Evolutionary conservation across 495 filamentous ascomycete genomes (phyloP).

Genomic region (Hamigera avellanea): DNA sequence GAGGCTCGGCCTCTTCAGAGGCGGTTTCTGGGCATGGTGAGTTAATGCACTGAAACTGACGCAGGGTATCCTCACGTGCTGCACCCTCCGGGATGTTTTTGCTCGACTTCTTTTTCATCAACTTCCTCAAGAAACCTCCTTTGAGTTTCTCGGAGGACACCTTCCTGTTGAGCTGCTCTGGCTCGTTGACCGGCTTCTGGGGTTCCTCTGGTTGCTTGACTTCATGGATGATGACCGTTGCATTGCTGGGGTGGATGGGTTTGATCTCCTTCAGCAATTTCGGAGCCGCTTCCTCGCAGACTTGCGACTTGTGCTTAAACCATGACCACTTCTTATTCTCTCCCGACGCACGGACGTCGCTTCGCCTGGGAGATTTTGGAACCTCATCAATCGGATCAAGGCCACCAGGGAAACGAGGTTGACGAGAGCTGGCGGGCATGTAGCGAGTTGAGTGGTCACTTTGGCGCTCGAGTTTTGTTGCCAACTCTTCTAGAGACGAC

Average conservation of each 20-base stretch:
- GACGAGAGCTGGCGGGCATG: slow-evolving; percentile 11
- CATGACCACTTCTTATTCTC: slow-evolving; percentile 52
- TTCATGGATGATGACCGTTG: slow-evolving; percentile 17
- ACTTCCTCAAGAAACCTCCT: slow-evolving; percentile 18
- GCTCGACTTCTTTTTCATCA: slow-evolving; percentile 21
- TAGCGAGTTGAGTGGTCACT: background rate
- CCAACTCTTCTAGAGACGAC: background rate
- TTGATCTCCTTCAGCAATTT: slow-evolving; percentile 8
- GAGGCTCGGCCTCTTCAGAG: background rate
- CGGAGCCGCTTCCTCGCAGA: slow-evolving; percentile 14
- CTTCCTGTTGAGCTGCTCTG: slow-evolving; percentile 5
- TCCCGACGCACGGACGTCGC: slow-evolving; percentile 11
- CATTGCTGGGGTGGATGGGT: slow-evolving; percentile 14
- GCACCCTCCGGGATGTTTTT: slow-evolving; percentile 8
- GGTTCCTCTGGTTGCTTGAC: slow-evolving; percentile 2
- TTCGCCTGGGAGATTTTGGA: slow-evolving; percentile 16
- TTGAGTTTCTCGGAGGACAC: slow-evolving; percentile 2
- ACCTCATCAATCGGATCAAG: slow-evolving; percentile 23
- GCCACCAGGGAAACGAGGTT: slow-evolving; percentile 8
- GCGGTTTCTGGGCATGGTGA: no score
- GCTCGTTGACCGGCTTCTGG: background rate
- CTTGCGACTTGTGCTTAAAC: slow-evolving; percentile 49
- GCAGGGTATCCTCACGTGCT: slow-evolving; percentile 7
- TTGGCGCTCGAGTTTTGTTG: background rate
- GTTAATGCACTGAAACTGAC: no score